Percentiles rank a stretch among this genome's conserved stretches.
Evolutionary conservation across 306 rosid species (phyloP).

Genomic region (Castanea sativa): DNA sequence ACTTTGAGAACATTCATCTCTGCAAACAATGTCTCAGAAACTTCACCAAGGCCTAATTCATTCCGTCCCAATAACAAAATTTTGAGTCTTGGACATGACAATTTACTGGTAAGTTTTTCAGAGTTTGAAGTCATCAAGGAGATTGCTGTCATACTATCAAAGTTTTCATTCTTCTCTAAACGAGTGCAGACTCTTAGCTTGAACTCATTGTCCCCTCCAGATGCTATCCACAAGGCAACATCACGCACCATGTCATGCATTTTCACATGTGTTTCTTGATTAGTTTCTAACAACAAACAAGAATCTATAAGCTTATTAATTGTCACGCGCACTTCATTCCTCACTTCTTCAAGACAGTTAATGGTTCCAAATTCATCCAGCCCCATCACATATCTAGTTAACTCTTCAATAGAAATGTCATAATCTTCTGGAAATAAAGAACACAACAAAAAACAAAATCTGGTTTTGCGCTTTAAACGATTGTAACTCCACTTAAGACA

Average conservation of each 20-base stretch:
- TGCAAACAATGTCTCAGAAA: background rate
- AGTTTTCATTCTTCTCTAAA: background rate
- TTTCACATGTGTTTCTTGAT: background rate
- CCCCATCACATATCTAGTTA: background rate
- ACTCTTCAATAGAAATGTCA: background rate
- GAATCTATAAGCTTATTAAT: background rate
- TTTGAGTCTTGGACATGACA: constrained; percentile 14
- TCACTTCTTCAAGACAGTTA: background rate
- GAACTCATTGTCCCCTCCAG: background rate
- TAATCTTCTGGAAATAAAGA: background rate
- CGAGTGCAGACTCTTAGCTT: background rate
- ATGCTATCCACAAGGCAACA: background rate
- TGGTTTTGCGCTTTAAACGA: background rate
- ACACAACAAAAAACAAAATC: background rate
- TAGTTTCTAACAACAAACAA: background rate
- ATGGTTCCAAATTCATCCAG: background rate
- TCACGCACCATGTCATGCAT: background rate
- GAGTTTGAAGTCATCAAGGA: background rate
- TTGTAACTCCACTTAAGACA: background rate
- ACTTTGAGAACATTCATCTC: background rate
- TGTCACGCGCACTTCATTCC: background rate
- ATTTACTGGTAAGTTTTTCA: background rate
- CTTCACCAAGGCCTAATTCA: background rate
- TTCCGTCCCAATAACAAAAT: background rate
- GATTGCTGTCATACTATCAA: background rate